Conservation (phyloP, 2,329 filamentous ascomycete genomes). For the Phaeomoniella chlamydospora region DNA sequence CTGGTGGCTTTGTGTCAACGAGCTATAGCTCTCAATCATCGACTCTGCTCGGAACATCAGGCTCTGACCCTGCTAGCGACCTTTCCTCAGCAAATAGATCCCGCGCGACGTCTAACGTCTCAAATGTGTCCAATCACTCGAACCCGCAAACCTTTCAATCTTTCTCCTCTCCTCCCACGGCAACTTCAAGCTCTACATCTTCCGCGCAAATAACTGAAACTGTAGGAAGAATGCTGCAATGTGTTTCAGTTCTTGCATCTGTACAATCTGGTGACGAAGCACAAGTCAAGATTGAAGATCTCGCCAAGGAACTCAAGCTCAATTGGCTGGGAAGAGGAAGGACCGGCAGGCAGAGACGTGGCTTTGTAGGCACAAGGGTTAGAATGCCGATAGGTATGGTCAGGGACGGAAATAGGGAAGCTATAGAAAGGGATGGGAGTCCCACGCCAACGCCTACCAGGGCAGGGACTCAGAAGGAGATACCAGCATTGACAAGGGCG, state of each 20-base stretch:
- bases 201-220: constrained; percentile 75
- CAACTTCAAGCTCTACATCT: constrained; percentile 29
- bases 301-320: constrained; percentile 79
- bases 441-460: constrained; percentile 14
- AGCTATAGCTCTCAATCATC: constrained; percentile 70
- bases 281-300: constrained; percentile 65
- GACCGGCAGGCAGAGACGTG: constrained; percentile 76
- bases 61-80: constrained; percentile 32
- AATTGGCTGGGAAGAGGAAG: constrained; percentile 90
- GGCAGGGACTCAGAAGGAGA: constrained; percentile 20
- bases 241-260: constrained; percentile 75
- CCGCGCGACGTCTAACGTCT: constrained; percentile 77
- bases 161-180: constrained; percentile 20
- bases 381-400: constrained; percentile 3
- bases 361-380: constrained; percentile 62
- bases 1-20: constrained; percentile 1
- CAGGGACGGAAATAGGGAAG: constrained; percentile 6
- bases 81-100: constrained; percentile 45
- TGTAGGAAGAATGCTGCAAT: constrained; percentile 90
- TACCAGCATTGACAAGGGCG: not conserved
- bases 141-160: constrained; percentile 28
- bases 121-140: constrained; percentile 24
- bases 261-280: constrained; percentile 58
- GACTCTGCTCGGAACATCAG: constrained; percentile 52
- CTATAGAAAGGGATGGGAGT: constrained; percentile 10